Conservation (phyloP, 2,329 filamentous ascomycete genomes). For the Aureobasidium mangrovei region DNA sequence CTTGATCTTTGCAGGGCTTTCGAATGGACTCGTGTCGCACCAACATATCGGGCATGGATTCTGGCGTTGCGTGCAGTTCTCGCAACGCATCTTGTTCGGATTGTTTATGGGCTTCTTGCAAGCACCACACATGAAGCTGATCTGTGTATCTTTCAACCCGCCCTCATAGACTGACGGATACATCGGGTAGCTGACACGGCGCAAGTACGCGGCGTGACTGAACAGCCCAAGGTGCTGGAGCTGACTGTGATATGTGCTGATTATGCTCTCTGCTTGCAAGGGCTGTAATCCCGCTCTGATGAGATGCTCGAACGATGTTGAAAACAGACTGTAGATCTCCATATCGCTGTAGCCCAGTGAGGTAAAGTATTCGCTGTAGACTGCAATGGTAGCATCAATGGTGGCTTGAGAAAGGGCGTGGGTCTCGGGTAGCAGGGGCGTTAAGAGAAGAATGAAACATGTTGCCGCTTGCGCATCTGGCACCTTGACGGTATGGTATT, state of each 20-base stretch:
- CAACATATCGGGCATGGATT: constrained; percentile 37
- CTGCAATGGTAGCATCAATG: constrained; percentile 28
- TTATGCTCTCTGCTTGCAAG: constrained; percentile 46
- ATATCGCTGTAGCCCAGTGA: constrained; percentile 29
- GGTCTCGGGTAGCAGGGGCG: constrained; percentile 37
- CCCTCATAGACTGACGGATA: constrained; percentile 52
- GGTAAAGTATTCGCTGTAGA: constrained; percentile 33
- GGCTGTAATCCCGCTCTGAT: constrained; percentile 38
- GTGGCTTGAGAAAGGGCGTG: constrained; percentile 26
- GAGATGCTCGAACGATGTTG: constrained; percentile 31
- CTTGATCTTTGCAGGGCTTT: constrained; percentile 24
- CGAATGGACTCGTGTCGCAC: constrained; percentile 35
- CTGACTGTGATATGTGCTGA: constrained; percentile 50
- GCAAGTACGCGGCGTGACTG: constrained; percentile 48
- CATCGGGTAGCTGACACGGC: constrained; percentile 45
- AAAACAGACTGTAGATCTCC: constrained; percentile 34
- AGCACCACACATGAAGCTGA: constrained; percentile 47
- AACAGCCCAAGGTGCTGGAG: constrained; percentile 39
- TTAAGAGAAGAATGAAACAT: constrained; percentile 38
- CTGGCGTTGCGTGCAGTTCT: constrained; percentile 39
- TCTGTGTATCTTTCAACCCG: constrained; percentile 44
- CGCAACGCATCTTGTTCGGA: constrained; percentile 43
- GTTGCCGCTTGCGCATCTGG: constrained; percentile 41
- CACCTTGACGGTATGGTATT: constrained; percentile 33
- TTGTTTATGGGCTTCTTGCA: constrained; percentile 50